Evolutionary conservation across 1,139 yeast genomes (phyloP).

Genomic region (Pichia sp.): DNA sequence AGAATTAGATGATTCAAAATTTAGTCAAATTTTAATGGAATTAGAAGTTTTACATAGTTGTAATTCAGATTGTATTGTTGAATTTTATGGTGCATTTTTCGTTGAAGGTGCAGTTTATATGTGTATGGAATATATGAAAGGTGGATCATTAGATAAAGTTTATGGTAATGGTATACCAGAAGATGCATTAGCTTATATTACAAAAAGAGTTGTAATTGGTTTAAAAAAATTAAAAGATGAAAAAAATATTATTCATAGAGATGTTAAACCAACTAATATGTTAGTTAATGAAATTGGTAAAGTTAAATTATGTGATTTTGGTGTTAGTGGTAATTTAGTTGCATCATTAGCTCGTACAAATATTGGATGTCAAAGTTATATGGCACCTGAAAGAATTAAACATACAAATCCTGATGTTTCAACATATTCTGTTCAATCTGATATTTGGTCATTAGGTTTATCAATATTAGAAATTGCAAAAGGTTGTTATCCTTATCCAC

Average conservation of each 20-base stretch:
- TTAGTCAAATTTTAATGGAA: constrained; percentile 93
- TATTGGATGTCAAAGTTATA: constrained; percentile 96
- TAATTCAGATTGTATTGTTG: constrained; percentile 83
- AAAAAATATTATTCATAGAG: constrained; percentile 92
- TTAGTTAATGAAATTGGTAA: constrained; percentile 75
- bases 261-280: constrained; percentile 94
- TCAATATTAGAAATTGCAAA: constrained; percentile 83
- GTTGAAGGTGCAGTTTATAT: constrained; percentile 97
- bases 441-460: constrained; percentile 92
- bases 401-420: constrained; percentile 55
- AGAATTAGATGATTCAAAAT: constrained; percentile 85
- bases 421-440: constrained; percentile 90
- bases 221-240: constrained; percentile 76
- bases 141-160: constrained; percentile 86
- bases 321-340: constrained; percentile 91
- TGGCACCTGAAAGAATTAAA: constrained; percentile 97
- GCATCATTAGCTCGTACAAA: constrained; percentile 94
- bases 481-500: constrained; percentile 92
- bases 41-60: constrained; percentile 89
- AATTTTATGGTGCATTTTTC: constrained; percentile 94
- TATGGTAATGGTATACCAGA: constrained; percentile 70
- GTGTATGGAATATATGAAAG: constrained; percentile 99
- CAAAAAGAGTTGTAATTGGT: constrained; percentile 78
- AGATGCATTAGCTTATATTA: constrained; percentile 71
- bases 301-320: constrained; percentile 92